These are phyloP conservation scores for Naganishia vaughanmartiniae DNA, from an alignment of 768 basidiomycete genomes.

Conservation along the genomic window DNA sequence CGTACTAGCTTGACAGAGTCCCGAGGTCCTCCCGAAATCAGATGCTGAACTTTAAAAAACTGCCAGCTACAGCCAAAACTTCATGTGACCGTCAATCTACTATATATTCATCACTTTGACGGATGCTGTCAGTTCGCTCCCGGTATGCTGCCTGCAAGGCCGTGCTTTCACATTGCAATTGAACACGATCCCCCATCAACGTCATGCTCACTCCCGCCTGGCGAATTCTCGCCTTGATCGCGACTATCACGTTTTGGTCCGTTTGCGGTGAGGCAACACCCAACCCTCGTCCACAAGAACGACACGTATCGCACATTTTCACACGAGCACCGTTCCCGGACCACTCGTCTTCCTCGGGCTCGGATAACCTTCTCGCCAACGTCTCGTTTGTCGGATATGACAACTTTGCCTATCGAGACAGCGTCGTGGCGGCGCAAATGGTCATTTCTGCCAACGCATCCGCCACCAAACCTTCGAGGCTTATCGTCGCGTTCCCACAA, in stretches of 20 bases:
- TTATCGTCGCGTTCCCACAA: constrained; percentile 56
- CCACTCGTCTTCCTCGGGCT: neutral
- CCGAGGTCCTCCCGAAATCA: no score
- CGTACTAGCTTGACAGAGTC: no score
- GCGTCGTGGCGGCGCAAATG: constrained; percentile 54
- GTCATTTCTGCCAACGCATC: constrained; percentile 50
- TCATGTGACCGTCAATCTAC: no score
- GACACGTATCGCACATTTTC: neutral
- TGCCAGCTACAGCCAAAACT: no score
- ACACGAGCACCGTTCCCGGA: neutral
- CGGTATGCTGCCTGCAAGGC: neutral
- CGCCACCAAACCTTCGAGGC: constrained; percentile 45
- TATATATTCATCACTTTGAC: neutral
- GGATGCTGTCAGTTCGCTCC: neutral
- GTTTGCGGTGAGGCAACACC: neutral
- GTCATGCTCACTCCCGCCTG: neutral
- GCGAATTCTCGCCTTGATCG: neutral
- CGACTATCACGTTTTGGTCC: neutral
- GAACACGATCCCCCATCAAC: neutral
- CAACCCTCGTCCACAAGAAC: neutral
- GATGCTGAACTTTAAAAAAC: no score
- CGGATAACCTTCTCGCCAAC: constrained; percentile 32
- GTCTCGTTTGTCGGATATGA: constrained; percentile 53
- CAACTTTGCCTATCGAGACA: constrained; percentile 56
- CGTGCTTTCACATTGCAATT: neutral